Evolutionary conservation across 2,329 filamentous ascomycete species (phyloP).

Genomic region (Penicillium crustosum): DNA sequence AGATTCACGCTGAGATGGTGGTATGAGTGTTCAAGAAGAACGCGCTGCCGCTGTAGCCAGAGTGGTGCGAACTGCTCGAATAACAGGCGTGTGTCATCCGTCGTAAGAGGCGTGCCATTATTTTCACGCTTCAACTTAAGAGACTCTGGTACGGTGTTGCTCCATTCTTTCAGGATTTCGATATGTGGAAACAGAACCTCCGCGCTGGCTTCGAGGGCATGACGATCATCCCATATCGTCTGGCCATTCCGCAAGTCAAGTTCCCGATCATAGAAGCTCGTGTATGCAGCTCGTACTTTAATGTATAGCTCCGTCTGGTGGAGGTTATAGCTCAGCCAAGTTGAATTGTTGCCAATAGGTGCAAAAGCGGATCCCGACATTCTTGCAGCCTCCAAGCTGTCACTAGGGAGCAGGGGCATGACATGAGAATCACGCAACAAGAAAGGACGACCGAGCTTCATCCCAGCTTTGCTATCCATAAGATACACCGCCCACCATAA

Average conservation of each 20-base stretch:
- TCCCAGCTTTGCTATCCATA: conserved; percentile 46
- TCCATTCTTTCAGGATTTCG: conserved; percentile 33
- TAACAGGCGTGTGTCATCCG: conserved; percentile 36
- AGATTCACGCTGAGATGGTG: conserved; percentile 42
- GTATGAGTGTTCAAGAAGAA: conserved; percentile 45
- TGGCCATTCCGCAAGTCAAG: conserved; percentile 10
- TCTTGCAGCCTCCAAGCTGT: conserved; percentile 12
- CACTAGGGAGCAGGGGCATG: conserved; percentile 31
- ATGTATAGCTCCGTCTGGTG: conserved; percentile 18
- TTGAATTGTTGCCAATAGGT: conserved; percentile 20
- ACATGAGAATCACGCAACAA: conserved; percentile 34
- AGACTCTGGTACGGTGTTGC: conserved; percentile 37
- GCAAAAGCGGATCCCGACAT: conserved; percentile 18
- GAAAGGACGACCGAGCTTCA: conserved; percentile 29
- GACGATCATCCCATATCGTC: conserved; percentile 33
- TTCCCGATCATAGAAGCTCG: conserved; percentile 25
- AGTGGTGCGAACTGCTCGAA: conserved; percentile 40
- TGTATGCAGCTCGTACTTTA: conserved; percentile 12
- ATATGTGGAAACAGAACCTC: conserved; percentile 30
- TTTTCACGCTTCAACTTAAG: conserved; percentile 42
- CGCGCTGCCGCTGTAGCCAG: conserved; percentile 46
- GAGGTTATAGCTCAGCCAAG: conserved; percentile 23
- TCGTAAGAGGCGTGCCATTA: conserved; percentile 39
- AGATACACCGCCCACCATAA: conserved; percentile 56
- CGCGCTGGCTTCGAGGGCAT: conserved; percentile 34